Conservation (phyloP, 495 filamentous ascomycete genomes). For the Hyphodiscus hymeniophilus region DNA sequence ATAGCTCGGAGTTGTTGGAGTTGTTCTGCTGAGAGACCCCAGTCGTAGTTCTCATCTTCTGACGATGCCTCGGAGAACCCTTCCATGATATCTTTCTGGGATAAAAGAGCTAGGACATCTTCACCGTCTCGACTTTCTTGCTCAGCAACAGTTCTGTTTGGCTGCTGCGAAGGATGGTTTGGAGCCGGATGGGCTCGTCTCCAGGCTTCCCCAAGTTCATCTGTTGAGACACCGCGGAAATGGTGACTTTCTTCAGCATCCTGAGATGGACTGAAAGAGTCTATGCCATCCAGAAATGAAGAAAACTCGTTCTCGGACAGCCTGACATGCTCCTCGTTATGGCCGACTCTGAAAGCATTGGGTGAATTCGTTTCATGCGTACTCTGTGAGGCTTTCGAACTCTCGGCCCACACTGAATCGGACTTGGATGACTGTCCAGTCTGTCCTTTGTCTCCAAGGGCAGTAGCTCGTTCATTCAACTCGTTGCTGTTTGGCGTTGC, state of each 20-base stretch:
- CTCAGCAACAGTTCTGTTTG: conserved; percentile 21
- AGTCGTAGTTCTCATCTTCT: conserved; percentile 14
- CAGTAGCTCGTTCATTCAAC: conserved; percentile 5
- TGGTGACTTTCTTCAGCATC: conserved; percentile 11
- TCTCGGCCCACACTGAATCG: conserved; percentile 10
- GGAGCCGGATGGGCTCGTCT: background rate
- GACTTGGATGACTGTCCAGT: conserved; percentile 10
- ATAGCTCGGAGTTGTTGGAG: conserved; percentile 13
- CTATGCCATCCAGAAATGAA: conserved; percentile 32
- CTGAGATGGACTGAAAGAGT: conserved; percentile 22
- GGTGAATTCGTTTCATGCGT: background rate
- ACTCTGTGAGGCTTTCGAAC: conserved; percentile 3
- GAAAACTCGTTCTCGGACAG: conserved; percentile 35
- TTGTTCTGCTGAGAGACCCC: conserved; percentile 27
- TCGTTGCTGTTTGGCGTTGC: conserved; percentile 11
- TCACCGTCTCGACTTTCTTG: conserved; percentile 34
- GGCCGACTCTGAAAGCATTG: conserved; percentile 9
- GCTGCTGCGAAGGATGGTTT: background rate
- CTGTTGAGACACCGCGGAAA: background rate
- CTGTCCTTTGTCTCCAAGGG: conserved; percentile 16
- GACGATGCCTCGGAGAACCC: conserved; percentile 6
- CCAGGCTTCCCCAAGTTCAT: conserved; percentile 9
- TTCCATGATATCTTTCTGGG: conserved; percentile 8
- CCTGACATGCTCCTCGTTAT: conserved; percentile 28
- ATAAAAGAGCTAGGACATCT: conserved; percentile 33